Evolutionary conservation across 2,329 filamentous ascomycete species (phyloP), one percentile per base, ranked within the genome.

Genomic region (Harringtonia lauricola): DNA sequence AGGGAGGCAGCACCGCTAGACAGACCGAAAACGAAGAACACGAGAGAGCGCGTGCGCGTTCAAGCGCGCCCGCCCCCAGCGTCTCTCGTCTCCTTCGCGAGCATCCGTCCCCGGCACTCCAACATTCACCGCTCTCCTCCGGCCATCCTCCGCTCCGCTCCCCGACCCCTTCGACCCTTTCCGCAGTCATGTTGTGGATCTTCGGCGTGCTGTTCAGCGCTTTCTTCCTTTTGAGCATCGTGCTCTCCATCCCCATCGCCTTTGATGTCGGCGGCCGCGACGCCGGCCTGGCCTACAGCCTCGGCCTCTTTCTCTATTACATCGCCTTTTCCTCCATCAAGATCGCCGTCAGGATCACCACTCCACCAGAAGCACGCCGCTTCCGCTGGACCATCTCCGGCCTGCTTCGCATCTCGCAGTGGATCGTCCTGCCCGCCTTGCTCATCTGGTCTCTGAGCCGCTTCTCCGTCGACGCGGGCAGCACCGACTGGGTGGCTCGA

Each of bases 181-280:
- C 48, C 43, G 45, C 52, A 47, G 51, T 44, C 41, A 94, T 95
- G 86, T 88, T 83, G 72, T 76, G 72, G 83, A 72, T 90, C 64
- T 79, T 89, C 64, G 81, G 83, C 61, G 74, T 83, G 61, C 60
- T 89, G 55, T 86, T 86, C 59, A 86, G 86, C 66, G 72, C 82
- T 59, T 66, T 86, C 65, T 96, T 95, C 67, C 80, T 96, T 56
- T 75, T 89, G 65, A 85, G 85, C 66, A 88, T 95, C 63, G 81
- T 96, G 59, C 84, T 96, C 60, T 95, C 88, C 49, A 92, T 98
- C 60, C 92, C 92, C 49, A 81, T 98, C 60, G 86, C 90, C 57
- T 96, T 96, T 69, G 92, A 98, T 76, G 90, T 96, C 57, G 92
- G 92, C 60, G 92, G 92, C 49, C 82, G 87, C 57, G 89, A 92